Base-by-base conservation (phyloP, 2,329 filamentous ascomycete genomes). In the Hymenoscyphus scutula region DNA sequence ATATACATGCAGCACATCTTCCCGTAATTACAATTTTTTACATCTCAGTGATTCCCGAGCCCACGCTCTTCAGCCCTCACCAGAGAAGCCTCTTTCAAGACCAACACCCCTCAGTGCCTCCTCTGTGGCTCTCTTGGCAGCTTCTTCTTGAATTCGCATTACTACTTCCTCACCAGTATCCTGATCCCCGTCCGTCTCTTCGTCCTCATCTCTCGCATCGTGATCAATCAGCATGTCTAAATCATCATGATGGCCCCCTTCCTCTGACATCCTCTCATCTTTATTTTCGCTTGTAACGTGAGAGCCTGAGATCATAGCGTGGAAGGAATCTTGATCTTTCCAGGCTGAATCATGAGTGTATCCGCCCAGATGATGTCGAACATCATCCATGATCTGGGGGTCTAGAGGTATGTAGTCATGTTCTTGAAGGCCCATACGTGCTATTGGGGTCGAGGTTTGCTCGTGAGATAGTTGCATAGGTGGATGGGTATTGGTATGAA, bases 311-410 rank as follows among this genome's bases (percentile, higher is more conserved):
- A 38, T 25, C 25, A 51, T 41, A 13, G 41, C 19, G 37, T 53
- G 25, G 13, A 53, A 37, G 15, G 27, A 25, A 37, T 34, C 41
- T 32, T 59, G 41, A 41, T 45, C 58, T 64, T 62, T 23, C 57
- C 17, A 45, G 61, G 58, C 1, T 19, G 13, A 37, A n/a, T 56
- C 32, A 23, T 57, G 54, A 23, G 41, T 66, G 37, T 68, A 70
- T 6, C 56, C 56, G 2, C 67, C 67, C 2, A 80, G 72, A 59
- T 79, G 77, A 37, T 78, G 73, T 53, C 79, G 76, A 30, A 81
- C 74, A 65, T 81, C 79, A 63, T 88, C 85, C 19, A 51, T 59
- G 8, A 59, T 59, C 41, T 84, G 84, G 2, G 85, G 84, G 63
- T 88, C 85, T 17, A 53, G 78, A 1, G 84, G 84, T 73, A 87